Conservation (phyloP, 164 flowering plant genomes). For the Akebia trifoliata region DNA sequence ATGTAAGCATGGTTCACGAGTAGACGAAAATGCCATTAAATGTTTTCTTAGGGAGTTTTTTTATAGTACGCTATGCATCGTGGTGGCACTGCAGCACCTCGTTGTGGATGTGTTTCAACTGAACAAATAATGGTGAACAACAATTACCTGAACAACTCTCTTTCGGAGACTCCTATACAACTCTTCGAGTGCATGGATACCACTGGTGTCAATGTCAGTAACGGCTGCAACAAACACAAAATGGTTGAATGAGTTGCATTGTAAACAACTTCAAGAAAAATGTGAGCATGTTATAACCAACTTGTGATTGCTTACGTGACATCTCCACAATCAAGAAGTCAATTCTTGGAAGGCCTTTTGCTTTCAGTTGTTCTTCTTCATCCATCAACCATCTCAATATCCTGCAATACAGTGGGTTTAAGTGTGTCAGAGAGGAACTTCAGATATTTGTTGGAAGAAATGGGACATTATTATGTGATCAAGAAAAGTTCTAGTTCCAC, state of each 20-base stretch:
- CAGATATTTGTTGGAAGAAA: background rate
- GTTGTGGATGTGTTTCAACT: too few species aligned
- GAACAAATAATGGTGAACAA: too few species aligned
- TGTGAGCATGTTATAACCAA: background rate
- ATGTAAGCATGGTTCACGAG: too few species aligned
- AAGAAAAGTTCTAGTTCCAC: background rate
- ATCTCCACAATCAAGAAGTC: slow-evolving; percentile 61
- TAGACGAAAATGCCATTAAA: too few species aligned
- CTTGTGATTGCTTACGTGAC: slow-evolving; percentile 58
- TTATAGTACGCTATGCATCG: too few species aligned
- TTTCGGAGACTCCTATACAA: slow-evolving; percentile 49
- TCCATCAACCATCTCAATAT: slow-evolving; percentile 64
- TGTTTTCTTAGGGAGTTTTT: too few species aligned
- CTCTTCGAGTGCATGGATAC: slow-evolving; percentile 71
- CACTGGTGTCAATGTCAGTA: slow-evolving; percentile 82
- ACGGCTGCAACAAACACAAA: slow-evolving; percentile 47
- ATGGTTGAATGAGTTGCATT: background rate
- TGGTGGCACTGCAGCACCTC: too few species aligned
- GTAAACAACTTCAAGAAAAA: background rate
- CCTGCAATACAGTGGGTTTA: slow-evolving; percentile 31
- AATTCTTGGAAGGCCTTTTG: slow-evolving; percentile 25
- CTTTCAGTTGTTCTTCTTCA: slow-evolving; percentile 51
- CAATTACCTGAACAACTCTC: slow-evolving; percentile 53
- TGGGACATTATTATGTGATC: background rate
- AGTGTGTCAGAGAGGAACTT: background rate